Base-by-base conservation (phyloP, 73 alveolate genomes). In the Paramecium sexaurelia region DNA sequence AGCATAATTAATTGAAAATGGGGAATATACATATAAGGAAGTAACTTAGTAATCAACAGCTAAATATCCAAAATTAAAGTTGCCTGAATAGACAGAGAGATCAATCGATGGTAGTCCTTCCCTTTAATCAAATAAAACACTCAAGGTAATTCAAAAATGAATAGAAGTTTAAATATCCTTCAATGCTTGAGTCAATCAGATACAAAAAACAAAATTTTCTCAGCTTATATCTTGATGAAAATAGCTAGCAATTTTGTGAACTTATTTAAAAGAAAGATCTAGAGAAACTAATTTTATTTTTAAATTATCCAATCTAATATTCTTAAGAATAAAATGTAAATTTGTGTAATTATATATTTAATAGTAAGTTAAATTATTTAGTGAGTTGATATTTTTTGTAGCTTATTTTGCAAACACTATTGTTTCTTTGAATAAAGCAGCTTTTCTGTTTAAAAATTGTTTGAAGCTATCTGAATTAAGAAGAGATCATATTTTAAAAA, bases 141-240 rank as follows among this genome's bases (percentile, higher is more conserved):
- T 39, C 7, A 39, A 39, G 9, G 51, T 1, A 11, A 39, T 39
- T 29, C 83, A 61, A 61, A 61, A 61, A 61, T 61, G 83, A 61
- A 61, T 61, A 61, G 83, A 61, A 61, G 83, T 61, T 61, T 61
- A 61, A 61, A 61, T 61, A 61, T 61, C 83, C 83, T 61, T 61
- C 83, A 61, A 61, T 61, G 83, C 11, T 61, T 1, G 83, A 61
- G 83, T 29, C 83, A 29, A 10, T 61, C 26, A 61, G 83, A 61
- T 29, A 13, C 10, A 61, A 61, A 61, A 61, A 61, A n/a, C 10
- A 15, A 51, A 51, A 51, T n/a, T 39, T 15, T 8, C 87, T 73
- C 4, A 33, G 57, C 43, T 33, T 10, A 36, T 39, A 73, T 39
- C 17, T 73, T 35, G 87, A 73, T 33, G 55, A 73, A 37, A 73